These are phyloP conservation scores for Hirschioporus abietinus DNA, from an alignment of 768 basidiomycete genomes.

Conservation along the genomic window DNA sequence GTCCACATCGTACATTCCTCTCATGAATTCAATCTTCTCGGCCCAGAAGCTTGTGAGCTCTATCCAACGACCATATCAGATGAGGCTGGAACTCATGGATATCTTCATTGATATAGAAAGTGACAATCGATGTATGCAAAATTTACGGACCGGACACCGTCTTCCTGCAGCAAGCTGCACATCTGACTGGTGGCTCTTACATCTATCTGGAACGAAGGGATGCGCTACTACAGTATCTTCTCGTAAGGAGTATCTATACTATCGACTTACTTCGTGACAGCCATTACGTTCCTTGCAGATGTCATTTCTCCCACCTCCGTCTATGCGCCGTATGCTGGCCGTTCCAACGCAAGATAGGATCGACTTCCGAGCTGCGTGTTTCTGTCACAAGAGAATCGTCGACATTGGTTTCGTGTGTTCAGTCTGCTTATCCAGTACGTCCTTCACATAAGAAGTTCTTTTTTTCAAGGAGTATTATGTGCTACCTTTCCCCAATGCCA, in stretches of 20 bases:
- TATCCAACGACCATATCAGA: constrained; percentile 4
- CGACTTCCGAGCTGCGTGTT: constrained; percentile 96
- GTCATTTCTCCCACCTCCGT: constrained; percentile 68
- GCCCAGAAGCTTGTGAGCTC: constrained; percentile 87
- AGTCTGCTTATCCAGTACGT: constrained; percentile 94
- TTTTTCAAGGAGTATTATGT: neutral
- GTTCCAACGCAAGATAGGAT: constrained; percentile 93
- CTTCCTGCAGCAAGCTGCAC: constrained; percentile 95
- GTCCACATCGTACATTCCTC: constrained; percentile 88
- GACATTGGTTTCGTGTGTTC: constrained; percentile 98
- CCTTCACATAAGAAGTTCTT: neutral
- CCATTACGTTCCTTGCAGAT: constrained; percentile 47
- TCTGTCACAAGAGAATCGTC: constrained; percentile 96
- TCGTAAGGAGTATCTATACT: constrained; percentile 42
- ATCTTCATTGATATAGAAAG: constrained; percentile 56
- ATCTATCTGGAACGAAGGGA: constrained; percentile 76
- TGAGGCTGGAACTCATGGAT: neutral
- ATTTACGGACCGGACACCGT: constrained; percentile 85
- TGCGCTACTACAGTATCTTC: constrained; percentile 88
- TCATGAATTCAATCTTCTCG: constrained; percentile 99
- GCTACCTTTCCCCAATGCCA: neutral
- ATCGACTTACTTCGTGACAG: neutral
- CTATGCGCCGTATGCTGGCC: constrained; percentile 70
- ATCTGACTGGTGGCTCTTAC: constrained; percentile 93
- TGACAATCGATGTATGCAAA: constrained; percentile 95